These are phyloP conservation scores for Pogostemon cablin DNA, from an alignment of 257 asterid genomes.

Conservation along the genomic window DNA sequence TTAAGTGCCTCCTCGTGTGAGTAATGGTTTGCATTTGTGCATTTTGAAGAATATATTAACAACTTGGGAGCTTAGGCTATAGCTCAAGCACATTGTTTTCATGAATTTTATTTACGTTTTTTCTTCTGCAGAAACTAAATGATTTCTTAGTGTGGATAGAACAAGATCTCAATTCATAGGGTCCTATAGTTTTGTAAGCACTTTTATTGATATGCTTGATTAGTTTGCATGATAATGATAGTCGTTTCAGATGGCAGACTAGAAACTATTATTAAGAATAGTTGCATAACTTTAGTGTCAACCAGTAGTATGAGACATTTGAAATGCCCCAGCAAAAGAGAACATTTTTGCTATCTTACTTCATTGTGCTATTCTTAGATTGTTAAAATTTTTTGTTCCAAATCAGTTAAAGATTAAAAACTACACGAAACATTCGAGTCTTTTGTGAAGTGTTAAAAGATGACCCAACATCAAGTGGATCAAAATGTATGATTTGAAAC, in stretches of 20 bases:
- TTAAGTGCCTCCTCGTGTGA: slow-evolving; percentile 5
- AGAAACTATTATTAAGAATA: no score
- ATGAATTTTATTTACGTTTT: neutral
- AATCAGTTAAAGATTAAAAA: no score
- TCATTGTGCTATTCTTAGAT: no score
- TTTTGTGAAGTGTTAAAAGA: no score
- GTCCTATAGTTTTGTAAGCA: slow-evolving; percentile 91
- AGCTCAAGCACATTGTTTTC: slow-evolving; percentile 12
- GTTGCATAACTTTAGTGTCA: slow-evolving; percentile 1
- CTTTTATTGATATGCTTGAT: slow-evolving; percentile 20
- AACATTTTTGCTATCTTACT: no score
- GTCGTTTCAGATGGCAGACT: slow-evolving; percentile 8
- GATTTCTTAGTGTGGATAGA: slow-evolving; percentile 81
- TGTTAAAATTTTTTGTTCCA: no score
- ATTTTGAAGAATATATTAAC: neutral
- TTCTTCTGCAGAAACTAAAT: slow-evolving; percentile 61
- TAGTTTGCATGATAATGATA: neutral
- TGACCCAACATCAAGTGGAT: no score
- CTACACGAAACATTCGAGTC: no score
- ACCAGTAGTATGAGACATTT: neutral
- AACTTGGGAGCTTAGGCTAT: neutral
- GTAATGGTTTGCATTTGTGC: neutral
- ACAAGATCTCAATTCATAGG: slow-evolving; percentile 93
- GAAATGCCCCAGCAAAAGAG: no score
- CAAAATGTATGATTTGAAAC: no score